Conservation (phyloP, 371 early-diverging fungal species). For the Actinomortierella wolfii region DNA sequence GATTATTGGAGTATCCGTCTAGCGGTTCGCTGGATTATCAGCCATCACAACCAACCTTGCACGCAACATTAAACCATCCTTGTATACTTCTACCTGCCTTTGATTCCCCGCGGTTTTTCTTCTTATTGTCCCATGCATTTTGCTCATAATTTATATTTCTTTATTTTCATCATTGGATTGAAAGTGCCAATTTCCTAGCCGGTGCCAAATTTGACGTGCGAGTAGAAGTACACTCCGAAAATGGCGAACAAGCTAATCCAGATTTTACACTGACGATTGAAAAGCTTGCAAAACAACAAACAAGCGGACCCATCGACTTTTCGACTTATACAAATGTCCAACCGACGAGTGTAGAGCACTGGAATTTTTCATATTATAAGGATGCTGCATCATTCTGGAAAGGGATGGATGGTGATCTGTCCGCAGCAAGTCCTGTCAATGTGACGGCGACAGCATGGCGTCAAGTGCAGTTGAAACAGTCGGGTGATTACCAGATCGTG, state of each 20-base stretch:
- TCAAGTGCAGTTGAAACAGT: slow-evolving; percentile 49
- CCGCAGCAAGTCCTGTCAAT: slow-evolving; percentile 36
- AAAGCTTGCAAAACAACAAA: slow-evolving; percentile 12
- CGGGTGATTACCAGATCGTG: slow-evolving; percentile 49
- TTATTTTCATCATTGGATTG: too few species aligned
- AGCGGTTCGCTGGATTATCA: too few species aligned
- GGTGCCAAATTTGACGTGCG: slow-evolving; percentile 15
- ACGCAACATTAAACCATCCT: too few species aligned
- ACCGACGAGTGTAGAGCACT: slow-evolving; percentile 34
- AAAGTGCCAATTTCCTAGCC: slow-evolving; percentile 13
- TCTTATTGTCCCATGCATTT: not conserved
- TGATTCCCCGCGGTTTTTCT: not conserved
- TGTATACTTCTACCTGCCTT: not conserved
- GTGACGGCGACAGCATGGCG: slow-evolving; percentile 58
- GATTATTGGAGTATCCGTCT: too few species aligned
- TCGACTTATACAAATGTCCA: slow-evolving; percentile 43
- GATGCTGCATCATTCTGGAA: slow-evolving; percentile 49
- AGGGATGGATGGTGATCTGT: slow-evolving; percentile 5
- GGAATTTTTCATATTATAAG: slow-evolving; percentile 52
- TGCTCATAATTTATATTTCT: too few species aligned
- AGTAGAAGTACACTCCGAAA: slow-evolving; percentile 14
- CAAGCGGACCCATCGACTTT: slow-evolving; percentile 14
- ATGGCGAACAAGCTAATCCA: slow-evolving; percentile 35
- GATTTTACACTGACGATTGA: slow-evolving; percentile 46
- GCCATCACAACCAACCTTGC: too few species aligned